Evolutionary conservation across 1,139 yeast species (phyloP).

Genomic region (Kurtzmaniella quercitrusa): DNA sequence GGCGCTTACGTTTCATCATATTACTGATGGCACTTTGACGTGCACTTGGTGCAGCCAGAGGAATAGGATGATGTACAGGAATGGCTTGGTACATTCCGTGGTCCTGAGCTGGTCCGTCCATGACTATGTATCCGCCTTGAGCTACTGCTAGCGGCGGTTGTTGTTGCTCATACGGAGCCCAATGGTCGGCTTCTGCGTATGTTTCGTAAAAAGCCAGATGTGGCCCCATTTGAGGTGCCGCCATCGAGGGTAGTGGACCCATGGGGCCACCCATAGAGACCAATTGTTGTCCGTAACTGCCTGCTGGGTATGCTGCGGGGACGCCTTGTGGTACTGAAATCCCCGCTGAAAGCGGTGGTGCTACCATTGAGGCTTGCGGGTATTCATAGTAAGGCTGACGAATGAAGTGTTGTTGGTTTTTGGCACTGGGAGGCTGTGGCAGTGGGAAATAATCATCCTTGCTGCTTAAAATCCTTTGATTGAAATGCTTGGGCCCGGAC

Average conservation of each 20-base stretch:
- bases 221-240: constrained; percentile 2
- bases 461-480: constrained; percentile 8
- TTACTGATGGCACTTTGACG: constrained; percentile 13
- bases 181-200: neutral
- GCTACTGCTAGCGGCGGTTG: constrained; percentile 1
- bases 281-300: constrained; percentile 21
- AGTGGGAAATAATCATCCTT: constrained; percentile 20
- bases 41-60: constrained; percentile 11
- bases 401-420: constrained; percentile 7
- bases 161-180: neutral
- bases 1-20: constrained; percentile 25
- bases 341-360: constrained; percentile 10
- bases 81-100: constrained; percentile 5
- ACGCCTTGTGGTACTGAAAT: neutral
- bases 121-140: constrained; percentile 12
- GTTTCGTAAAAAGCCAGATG: constrained; percentile 1
- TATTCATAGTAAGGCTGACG: constrained; percentile 2
- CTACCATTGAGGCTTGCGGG: neutral
- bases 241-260: constrained; percentile 4
- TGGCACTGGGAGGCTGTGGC: constrained; percentile 11
- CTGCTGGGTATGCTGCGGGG: constrained; percentile 13
- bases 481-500: constrained; percentile 11
- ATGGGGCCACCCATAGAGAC: constrained; percentile 6
- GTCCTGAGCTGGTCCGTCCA: constrained; percentile 5
- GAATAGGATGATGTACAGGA: constrained; percentile 11